phyloP scores from a whole-genome alignment of 129 eudicot genomes.

The Flaveria linearis region DNA sequence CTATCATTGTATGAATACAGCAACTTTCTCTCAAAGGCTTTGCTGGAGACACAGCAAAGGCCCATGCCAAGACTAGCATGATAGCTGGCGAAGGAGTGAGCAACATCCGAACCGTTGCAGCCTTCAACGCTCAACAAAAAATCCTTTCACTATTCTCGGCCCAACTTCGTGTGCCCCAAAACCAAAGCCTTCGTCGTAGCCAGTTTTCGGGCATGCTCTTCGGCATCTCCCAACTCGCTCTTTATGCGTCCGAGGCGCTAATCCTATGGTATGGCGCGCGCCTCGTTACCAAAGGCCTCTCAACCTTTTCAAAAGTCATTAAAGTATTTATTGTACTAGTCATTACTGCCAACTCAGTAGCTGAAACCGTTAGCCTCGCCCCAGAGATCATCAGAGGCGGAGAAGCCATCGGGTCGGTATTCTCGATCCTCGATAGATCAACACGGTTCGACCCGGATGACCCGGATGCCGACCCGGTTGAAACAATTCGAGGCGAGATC shows the following conservation, averaged over 20 bases:
- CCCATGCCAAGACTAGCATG: constrained; percentile 98
- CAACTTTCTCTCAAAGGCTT: constrained; percentile 95
- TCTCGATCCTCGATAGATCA: constrained; percentile 74
- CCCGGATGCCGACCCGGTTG: constrained; percentile 72
- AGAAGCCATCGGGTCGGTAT: constrained; percentile 90
- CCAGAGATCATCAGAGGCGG: constrained; percentile 95
- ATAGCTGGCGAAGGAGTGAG: constrained; percentile 98
- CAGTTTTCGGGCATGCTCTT: constrained; percentile 74
- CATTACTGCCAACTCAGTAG: constrained; percentile 90
- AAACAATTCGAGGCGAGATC: constrained; percentile 79
- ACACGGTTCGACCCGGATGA: constrained; percentile 90
- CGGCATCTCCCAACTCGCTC: constrained; percentile 93
- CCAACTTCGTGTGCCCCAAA: constrained; percentile 78
- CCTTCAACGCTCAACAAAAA: constrained; percentile 92
- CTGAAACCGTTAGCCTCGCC: constrained; percentile 95
- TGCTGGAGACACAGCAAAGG: constrained; percentile 99
- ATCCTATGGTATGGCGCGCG: constrained; percentile 98
- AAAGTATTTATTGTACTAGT: constrained; percentile 88
- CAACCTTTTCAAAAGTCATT: constrained; percentile 91
- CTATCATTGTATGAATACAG: constrained; percentile 40
- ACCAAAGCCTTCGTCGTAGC: constrained; percentile 74
- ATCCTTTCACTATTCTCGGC: constrained; percentile 66
- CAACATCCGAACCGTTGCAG: constrained; percentile 96
- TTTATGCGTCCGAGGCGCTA: constrained; percentile 85
- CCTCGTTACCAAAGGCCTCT: constrained; percentile 74